phyloP scores from a whole-genome alignment of 2,329 filamentous ascomycete genomes.

The Colletotrichum salicis region DNA sequence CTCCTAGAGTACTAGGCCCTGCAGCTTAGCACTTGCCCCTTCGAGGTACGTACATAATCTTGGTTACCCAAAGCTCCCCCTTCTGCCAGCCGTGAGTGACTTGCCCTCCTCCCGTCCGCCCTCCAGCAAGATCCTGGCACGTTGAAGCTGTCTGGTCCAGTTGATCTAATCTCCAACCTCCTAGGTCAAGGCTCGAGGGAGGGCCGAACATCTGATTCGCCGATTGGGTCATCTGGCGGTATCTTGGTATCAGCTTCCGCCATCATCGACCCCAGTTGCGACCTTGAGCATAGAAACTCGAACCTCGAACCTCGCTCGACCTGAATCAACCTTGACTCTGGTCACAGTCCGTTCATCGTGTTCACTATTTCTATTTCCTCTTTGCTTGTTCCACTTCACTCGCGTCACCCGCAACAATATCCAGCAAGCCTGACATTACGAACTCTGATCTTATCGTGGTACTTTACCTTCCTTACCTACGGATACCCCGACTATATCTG shows the following conservation, averaged over 20 bases:
- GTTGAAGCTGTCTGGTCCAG: background rate
- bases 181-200: slow-evolving; percentile 15
- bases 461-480: background rate
- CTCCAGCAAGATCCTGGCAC: slow-evolving; percentile 11
- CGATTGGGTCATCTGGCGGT: slow-evolving; percentile 22
- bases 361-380: background rate
- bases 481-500: background rate
- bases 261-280: slow-evolving; percentile 26
- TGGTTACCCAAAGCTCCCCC: background rate
- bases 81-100: background rate
- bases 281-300: background rate
- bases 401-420: background rate
- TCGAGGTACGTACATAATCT: slow-evolving; percentile 22
- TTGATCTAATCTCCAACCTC: slow-evolving; percentile 35
- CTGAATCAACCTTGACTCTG: slow-evolving; percentile 9
- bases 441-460: background rate
- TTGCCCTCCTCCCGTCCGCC: background rate
- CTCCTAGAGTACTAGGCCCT: background rate
- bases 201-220: slow-evolving; percentile 18
- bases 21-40: slow-evolving; percentile 7
- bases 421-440: background rate
- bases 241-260: slow-evolving; percentile 33
- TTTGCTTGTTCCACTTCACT: background rate
- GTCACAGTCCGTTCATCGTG: background rate
- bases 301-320: background rate